Conservation (phyloP, 768 basidiomycete species). For the Pisolithus sp. region DNA sequence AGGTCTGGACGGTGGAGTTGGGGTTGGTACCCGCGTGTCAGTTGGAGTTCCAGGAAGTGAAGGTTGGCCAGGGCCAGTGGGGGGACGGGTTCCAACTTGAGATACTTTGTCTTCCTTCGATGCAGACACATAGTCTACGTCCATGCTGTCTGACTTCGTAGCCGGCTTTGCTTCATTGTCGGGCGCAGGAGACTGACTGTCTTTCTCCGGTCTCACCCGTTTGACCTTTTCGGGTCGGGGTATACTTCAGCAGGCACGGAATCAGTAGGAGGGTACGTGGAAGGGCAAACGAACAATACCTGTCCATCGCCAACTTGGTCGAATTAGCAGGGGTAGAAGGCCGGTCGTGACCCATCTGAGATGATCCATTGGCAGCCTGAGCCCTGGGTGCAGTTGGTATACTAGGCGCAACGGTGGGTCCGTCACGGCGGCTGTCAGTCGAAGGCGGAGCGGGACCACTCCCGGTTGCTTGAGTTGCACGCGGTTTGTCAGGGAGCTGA, state of each 20-base stretch:
- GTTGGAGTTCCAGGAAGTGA: constrained; percentile 8
- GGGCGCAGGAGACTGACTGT: constrained; percentile 30
- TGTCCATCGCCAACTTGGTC: constrained; percentile 61
- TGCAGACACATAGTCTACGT: constrained; percentile 23
- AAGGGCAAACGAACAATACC: constrained; percentile 32
- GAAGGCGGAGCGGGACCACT: constrained; percentile 28
- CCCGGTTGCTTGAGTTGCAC: constrained; percentile 32
- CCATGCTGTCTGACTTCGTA: constrained; percentile 29
- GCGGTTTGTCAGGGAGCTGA: constrained; percentile 29
- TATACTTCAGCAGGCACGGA: constrained; percentile 37
- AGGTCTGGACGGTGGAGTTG: constrained; percentile 9
- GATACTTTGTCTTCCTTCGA: constrained; percentile 21
- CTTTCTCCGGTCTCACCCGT: constrained; percentile 38
- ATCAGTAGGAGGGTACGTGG: constrained; percentile 4
- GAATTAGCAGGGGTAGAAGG: constrained; percentile 26
- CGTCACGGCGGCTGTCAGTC: constrained; percentile 34
- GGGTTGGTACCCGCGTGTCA: constrained; percentile 14
- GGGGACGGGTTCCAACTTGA: constrained; percentile 15
- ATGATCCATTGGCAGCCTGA: constrained; percentile 35
- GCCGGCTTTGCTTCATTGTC: constrained; percentile 21
- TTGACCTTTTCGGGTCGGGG: constrained; percentile 78
- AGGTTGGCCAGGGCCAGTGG: constrained; percentile 8
- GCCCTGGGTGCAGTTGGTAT: constrained; percentile 46
- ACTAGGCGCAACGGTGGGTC: constrained; percentile 18
- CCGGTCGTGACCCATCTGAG: constrained; percentile 23